Evolutionary conservation across 2,329 filamentous ascomycete genomes (phyloP).

Genomic region (Fusarium verticillioides): DNA sequence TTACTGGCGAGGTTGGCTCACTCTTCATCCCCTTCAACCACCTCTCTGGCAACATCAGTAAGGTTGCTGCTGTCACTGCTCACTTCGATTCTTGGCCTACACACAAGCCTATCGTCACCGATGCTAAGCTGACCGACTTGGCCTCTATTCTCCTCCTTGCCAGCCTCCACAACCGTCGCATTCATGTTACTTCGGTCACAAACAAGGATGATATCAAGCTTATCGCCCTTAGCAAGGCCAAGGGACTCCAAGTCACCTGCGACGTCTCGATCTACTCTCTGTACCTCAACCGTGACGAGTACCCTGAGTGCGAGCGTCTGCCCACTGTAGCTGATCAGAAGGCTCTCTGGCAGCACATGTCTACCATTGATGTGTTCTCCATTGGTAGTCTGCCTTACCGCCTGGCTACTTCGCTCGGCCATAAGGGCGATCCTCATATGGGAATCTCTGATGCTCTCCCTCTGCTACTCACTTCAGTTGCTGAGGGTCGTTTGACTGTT

Average conservation of each 20-base stretch:
- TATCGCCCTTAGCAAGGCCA: constrained; percentile 81
- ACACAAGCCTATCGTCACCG: constrained; percentile 83
- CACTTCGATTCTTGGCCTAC: constrained; percentile 83
- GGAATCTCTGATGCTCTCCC: constrained; percentile 81
- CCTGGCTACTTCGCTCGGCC: constrained; percentile 67
- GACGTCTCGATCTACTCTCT: constrained; percentile 84
- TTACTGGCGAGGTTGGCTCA: constrained; percentile 79
- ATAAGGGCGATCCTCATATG: constrained; percentile 66
- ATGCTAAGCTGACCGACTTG: constrained; percentile 82
- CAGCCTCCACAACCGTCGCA: constrained; percentile 80
- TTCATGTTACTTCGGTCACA: constrained; percentile 84
- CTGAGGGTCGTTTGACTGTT: constrained; percentile 77
- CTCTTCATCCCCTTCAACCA: constrained; percentile 87
- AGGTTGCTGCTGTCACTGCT: constrained; percentile 80
- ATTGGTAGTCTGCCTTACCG: constrained; percentile 83
- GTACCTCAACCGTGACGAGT: constrained; percentile 78
- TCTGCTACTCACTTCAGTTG: constrained; percentile 78
- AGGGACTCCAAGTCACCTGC: constrained; percentile 84
- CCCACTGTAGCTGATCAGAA: constrained; percentile 76
- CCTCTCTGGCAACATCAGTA: constrained; percentile 84
- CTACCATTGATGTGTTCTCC: constrained; percentile 81
- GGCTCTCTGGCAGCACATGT: constrained; percentile 78
- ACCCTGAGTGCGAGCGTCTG: constrained; percentile 72
- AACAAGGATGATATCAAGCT: constrained; percentile 81
- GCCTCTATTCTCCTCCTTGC: constrained; percentile 83